Conservation (phyloP, 495 filamentous ascomycete species). For the Daldinia childiae region DNA sequence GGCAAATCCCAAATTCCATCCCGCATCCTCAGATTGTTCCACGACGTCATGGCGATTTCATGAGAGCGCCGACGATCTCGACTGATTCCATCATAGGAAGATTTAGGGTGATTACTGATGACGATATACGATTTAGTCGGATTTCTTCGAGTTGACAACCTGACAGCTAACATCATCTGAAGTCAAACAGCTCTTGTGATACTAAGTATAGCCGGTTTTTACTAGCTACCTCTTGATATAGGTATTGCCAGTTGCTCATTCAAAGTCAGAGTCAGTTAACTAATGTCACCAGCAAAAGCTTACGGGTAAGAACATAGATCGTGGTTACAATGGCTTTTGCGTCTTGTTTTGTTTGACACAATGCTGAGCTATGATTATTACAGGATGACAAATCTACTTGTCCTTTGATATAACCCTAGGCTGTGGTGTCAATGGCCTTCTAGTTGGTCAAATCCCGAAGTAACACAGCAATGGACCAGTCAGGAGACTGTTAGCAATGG, state of each 20-base stretch:
- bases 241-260: not conserved
- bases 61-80: not conserved
- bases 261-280: too few species aligned
- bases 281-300: too few species aligned
- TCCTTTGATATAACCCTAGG: not conserved
- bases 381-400: not conserved
- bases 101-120: slow-evolving; percentile 1
- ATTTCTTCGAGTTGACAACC: not conserved
- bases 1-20: slow-evolving; percentile 25
- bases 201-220: not conserved
- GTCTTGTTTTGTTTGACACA: not conserved
- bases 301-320: too few species aligned
- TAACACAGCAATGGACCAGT: not conserved
- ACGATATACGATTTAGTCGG: not conserved
- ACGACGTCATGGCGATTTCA: slow-evolving; percentile 24
- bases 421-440: not conserved
- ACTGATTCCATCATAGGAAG: slow-evolving; percentile 17
- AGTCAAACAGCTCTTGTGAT: not conserved
- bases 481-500: not conserved
- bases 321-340: not conserved
- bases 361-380: not conserved
- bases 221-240: not conserved
- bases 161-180: not conserved
- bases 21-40: slow-evolving; percentile 13
- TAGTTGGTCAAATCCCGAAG: not conserved